Base-by-base conservation (phyloP, 2,329 filamentous ascomycete species). In the Samsoniella hepiali region DNA sequence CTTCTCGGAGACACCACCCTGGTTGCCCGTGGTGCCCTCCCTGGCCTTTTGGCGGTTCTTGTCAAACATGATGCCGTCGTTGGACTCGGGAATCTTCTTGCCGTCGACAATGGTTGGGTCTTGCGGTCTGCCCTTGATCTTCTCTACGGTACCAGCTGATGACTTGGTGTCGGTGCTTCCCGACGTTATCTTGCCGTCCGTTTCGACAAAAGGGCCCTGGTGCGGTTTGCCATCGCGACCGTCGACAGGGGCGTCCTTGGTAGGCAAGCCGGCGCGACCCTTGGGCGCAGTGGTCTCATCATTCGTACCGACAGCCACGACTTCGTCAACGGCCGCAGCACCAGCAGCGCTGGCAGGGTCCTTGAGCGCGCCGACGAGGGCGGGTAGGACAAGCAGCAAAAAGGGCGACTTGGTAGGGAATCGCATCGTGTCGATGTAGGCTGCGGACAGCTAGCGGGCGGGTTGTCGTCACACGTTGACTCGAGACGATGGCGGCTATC, bases 151-250 rank as follows among this genome's bases (percentile, higher is more conserved):
- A 6, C 38, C 58, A 17, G 51, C 31, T n/a, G 57, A 36, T n/a
- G 38, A 38, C 32, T 62, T 62, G 34, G 71, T 69, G 3, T 76
- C 74, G 56, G 72, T 70, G 29, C 72, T 67, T 32, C 67, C 67
- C 8, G 55, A 53, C 27, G 70, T 67, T 58, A 77, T 75, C 56
- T 50, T 59, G 44, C 75, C 76, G 51, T 78, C 75, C 17, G 81
- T 84, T 66, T 88, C 86, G 63, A 93, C 87, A 72, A 86, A 88
- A 6, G 95, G 95, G 1, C 95, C 95, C 27, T 89, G 86, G 73
- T 97, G 94, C 54, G 95, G 95, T 78, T 93, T 95, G 55, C 95
- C 95, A 78, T 98, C 95, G 70, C 90, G 89, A 53, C 93, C 93
- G 74, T 98, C 95, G 27, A 97, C 89, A 0, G 94, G 94, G 63